Percentiles rank a stretch among this genome's conserved stretches.
Conservation (phyloP, 2,329 filamentous ascomycete species). For the Elsinoe arachidis region DNA sequence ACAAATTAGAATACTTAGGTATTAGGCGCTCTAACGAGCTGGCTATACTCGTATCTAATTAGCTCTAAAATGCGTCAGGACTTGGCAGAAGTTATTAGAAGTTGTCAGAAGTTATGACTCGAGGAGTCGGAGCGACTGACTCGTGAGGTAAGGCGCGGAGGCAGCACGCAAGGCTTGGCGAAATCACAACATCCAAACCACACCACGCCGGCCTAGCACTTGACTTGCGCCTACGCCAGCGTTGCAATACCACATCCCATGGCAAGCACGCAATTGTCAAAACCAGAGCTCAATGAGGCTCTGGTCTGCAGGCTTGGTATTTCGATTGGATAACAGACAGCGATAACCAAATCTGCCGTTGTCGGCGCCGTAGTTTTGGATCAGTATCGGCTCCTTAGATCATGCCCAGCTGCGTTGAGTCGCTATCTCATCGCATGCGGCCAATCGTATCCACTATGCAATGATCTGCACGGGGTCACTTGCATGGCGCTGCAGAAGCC, state of each 20-base stretch:
- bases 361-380: background rate
- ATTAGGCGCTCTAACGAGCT: no score
- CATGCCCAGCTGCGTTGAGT: background rate
- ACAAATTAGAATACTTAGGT: no score
- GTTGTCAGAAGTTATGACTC: no score
- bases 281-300: no score
- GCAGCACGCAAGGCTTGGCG: constrained; percentile 10
- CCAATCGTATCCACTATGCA: background rate
- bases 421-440: background rate
- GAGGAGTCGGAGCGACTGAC: no score
- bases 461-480: background rate
- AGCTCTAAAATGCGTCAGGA: no score
- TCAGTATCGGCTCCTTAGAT: background rate
- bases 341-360: background rate
- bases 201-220: background rate
- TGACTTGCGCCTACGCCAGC: background rate
- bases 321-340: background rate
- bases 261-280: constrained; percentile 2
- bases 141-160: no score
- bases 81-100: no score
- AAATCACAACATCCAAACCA: constrained; percentile 9
- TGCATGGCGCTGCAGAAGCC: background rate
- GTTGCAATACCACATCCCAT: background rate
- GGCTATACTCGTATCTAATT: no score
- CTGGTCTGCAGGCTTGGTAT: background rate